Evolutionary conservation across 31 red algal species (phyloP).

Genomic region (Odonthalia washingtoniensis): DNA sequence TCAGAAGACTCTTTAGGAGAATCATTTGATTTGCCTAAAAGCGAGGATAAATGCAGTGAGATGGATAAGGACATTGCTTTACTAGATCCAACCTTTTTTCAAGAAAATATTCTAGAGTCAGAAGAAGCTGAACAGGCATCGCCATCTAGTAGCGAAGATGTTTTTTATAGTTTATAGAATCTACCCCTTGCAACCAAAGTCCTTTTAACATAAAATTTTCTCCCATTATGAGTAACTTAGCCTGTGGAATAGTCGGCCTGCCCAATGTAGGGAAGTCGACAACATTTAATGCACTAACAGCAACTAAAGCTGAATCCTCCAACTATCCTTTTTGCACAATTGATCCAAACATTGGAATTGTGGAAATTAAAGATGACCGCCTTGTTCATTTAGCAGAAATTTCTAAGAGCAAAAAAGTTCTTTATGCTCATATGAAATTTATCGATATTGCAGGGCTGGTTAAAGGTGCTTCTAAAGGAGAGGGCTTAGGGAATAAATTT

Average conservation of each 20-base stretch:
- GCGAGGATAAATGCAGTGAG: no score
- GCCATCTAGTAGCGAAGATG: no score
- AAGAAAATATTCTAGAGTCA: no score
- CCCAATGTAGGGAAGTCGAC: slow-evolving; percentile 89
- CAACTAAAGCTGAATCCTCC: slow-evolving; percentile 51
- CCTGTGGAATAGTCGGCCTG: slow-evolving; percentile 72
- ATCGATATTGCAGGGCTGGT: slow-evolving; percentile 91
- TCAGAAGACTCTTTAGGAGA: no score
- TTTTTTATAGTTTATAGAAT: no score
- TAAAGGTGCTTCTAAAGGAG: slow-evolving; percentile 77
- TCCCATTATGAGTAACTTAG: neutral
- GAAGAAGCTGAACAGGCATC: no score
- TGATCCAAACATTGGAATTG: slow-evolving; percentile 87
- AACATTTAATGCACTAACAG: slow-evolving; percentile 77
- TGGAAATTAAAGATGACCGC: slow-evolving; percentile 71
- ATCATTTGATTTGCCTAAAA: no score
- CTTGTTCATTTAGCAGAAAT: slow-evolving; percentile 56
- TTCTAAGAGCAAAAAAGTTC: slow-evolving; percentile 55
- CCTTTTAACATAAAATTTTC: no score
- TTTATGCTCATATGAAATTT: slow-evolving; percentile 78
- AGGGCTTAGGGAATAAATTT: slow-evolving; percentile 89
- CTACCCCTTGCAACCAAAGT: no score
- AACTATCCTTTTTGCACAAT: slow-evolving; percentile 91
- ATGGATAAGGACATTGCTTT: no score
- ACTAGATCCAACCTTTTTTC: no score